phyloP scores from a whole-genome alignment of 345 rosid genomes.

The Gossypium mustelinum region DNA sequence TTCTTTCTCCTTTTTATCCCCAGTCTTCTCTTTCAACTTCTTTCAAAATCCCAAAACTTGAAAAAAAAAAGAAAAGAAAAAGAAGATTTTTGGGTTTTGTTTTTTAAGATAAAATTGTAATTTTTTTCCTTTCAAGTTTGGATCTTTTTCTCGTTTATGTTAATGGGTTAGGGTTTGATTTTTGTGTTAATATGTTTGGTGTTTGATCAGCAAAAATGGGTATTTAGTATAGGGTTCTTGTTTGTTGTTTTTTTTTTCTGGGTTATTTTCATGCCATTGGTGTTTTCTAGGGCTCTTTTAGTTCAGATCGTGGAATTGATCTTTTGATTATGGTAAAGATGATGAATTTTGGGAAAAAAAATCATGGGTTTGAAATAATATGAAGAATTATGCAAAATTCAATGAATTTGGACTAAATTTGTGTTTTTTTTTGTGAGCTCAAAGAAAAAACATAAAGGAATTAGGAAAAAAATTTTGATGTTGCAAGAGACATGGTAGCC shows the following conservation, averaged over 20 bases:
- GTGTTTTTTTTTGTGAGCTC: background rate
- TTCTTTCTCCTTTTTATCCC: background rate
- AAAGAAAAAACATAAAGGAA: background rate
- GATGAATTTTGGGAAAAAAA: background rate
- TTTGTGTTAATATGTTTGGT: background rate
- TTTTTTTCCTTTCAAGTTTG: background rate
- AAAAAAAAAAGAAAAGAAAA: background rate
- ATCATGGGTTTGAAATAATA: background rate
- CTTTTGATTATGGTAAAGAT: background rate
- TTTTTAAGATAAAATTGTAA: conserved; percentile 4
- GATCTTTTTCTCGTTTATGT: background rate
- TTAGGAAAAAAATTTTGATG: background rate
- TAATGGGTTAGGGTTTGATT: conserved; percentile 14
- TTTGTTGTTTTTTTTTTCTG: background rate
- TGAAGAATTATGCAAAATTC: background rate
- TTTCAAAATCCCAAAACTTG: background rate
- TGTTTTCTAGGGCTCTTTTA: background rate
- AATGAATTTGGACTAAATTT: background rate
- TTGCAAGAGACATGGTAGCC: background rate
- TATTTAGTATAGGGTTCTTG: conserved; percentile 9
- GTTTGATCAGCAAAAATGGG: conserved; percentile 16
- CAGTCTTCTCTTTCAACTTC: background rate
- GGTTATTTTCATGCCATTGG: background rate
- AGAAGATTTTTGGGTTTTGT: background rate
- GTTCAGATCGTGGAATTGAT: conserved; percentile 14